Percentiles rank a stretch among this genome's conserved stretches.
These are phyloP conservation scores for Claviceps capensis DNA, from an alignment of 2,329 filamentous ascomycete species.

Conservation along the genomic window DNA sequence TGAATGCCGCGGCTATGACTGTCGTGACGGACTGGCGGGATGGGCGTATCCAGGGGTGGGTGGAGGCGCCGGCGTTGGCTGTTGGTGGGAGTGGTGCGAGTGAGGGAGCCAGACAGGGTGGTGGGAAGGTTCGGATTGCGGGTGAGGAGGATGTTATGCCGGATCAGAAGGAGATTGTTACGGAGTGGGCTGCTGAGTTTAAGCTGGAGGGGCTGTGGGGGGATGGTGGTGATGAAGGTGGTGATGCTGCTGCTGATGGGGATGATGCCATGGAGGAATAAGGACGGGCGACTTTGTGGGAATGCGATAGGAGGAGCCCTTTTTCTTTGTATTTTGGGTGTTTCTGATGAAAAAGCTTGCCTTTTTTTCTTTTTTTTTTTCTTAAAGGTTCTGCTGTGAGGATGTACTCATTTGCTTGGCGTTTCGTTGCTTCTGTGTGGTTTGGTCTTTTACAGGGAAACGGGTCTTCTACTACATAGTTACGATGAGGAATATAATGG, in stretches of 20 bases:
- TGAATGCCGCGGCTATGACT: constrained; percentile 75
- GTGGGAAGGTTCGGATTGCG: constrained; percentile 19
- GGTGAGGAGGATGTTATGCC: constrained; percentile 33
- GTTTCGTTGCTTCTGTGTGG: neutral
- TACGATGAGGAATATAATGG: too few species aligned
- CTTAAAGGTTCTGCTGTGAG: neutral
- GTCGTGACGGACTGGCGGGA: constrained; percentile 97
- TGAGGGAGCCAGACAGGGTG: constrained; percentile 14
- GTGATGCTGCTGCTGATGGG: constrained; percentile 13
- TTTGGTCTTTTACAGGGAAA: neutral
- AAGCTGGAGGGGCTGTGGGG: constrained; percentile 89
- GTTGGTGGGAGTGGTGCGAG: constrained; percentile 9
- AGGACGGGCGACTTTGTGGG: neutral
- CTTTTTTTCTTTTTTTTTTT: too few species aligned
- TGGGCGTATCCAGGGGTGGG: constrained; percentile 87
- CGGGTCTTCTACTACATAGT: too few species aligned
- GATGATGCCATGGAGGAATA: constrained; percentile 40
- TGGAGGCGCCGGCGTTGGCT: constrained; percentile 56
- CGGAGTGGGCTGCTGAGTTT: constrained; percentile 88
- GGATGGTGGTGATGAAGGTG: constrained; percentile 33
- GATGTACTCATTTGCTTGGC: neutral
- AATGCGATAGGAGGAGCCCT: too few species aligned
- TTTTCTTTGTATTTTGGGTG: neutral
- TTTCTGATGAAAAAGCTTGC: neutral
- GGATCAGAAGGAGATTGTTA: constrained; percentile 77